Base-by-base conservation (phyloP, 352 stramenopile genomes). In the Elongisporangium prolatum region DNA sequence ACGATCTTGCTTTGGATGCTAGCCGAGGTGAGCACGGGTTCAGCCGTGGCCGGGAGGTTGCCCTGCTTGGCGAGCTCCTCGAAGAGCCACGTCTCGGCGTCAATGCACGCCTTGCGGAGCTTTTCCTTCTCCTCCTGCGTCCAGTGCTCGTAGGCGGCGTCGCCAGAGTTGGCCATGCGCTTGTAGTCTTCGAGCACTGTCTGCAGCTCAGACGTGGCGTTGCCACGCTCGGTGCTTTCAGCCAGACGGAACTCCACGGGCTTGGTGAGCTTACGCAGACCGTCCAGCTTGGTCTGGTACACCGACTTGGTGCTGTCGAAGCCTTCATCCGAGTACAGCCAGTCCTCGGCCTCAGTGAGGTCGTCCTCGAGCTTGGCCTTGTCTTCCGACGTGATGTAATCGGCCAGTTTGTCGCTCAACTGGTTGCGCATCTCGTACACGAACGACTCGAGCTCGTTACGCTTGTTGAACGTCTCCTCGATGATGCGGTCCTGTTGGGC, bases 381-480 rank as follows among this genome's bases (percentile, higher is more conserved):
- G 74, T 98, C 97, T 50, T 81, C 72, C n/a, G 89, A 67, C 21
- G 94, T 95, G 56, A 93, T 90, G 70, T 96, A 98, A 21, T 77
- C 74, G 21, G 81, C 70, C 28, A 97, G 80, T 58, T 80, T 78
- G 61, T 92, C 86, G 63, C 75, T 74, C 57, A 98, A 71, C 61
- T 98, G 97, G 84, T 99, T 98, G 54, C 97, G 92, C 96, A 99
- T 98, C 69, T 97, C 89, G 80, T 99, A 99, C 69, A 99, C 97
- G 73, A 99, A 99, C 48, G 89, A 97, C 73, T 99, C 98, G 25
- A 99, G 84, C 70, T 99, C 97, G 75, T 99, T 99, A 63, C 96
- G 86, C 80, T 98, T 99, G 82, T 99, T 98, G 56, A 96, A 88
- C 21, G 97, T 99, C 75, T 99, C 97, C 50, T 91, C 75, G 18